phyloP scores from a whole-genome alignment of 78 protist genomes.

The Dictyostelium discoideum region DNA sequence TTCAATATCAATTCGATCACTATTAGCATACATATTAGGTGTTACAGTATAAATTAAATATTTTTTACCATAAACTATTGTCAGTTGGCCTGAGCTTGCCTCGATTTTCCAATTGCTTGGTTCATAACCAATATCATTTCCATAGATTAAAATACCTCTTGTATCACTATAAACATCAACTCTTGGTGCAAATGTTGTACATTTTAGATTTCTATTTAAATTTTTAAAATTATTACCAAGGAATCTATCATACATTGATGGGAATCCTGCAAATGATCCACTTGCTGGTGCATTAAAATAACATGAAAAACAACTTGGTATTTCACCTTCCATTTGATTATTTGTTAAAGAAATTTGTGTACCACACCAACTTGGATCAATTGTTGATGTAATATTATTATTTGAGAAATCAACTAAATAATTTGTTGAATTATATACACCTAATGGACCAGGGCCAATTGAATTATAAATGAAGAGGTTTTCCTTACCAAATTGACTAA shows the following conservation, averaged over 20 bases:
- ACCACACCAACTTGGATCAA: background rate
- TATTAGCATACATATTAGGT: background rate
- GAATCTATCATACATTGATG: background rate
- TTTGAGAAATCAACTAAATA: background rate
- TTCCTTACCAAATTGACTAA: background rate
- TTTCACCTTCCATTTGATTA: background rate
- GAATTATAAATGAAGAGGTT: background rate
- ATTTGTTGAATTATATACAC: background rate
- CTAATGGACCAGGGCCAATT: background rate
- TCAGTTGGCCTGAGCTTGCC: background rate
- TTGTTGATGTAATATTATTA: background rate
- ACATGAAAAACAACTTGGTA: slow-evolving; percentile 1
- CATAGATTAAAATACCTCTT: background rate
- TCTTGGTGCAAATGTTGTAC: background rate
- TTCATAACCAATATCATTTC: background rate
- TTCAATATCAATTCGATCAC: background rate
- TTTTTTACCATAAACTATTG: background rate
- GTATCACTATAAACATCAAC: background rate
- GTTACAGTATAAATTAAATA: background rate
- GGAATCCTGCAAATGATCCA: background rate
- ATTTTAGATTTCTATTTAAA: background rate
- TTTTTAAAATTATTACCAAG: background rate
- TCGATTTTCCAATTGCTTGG: background rate
- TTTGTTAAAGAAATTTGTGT: background rate
- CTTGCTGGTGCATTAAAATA: background rate